Percentiles rank a stretch among this genome's conserved stretches.
Evolutionary conservation across 768 basidiomycete species (phyloP).

Genomic region (Suillus luteus): DNA sequence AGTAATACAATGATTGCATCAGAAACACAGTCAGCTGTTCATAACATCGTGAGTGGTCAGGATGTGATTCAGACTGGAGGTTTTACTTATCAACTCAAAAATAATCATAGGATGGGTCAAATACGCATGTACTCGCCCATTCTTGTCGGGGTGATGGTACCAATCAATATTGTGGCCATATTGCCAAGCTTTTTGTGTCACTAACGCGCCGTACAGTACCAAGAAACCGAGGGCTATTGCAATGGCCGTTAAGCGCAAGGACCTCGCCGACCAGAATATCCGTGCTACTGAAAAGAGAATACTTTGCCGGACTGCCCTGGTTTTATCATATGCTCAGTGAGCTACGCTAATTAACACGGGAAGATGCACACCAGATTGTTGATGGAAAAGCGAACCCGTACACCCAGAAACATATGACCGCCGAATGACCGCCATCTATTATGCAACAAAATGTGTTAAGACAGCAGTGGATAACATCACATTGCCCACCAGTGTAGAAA

Average conservation of each 20-base stretch:
- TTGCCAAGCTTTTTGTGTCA: constrained; percentile 9
- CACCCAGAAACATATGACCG: constrained; percentile 15
- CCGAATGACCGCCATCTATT: neutral
- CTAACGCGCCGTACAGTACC: constrained; percentile 11
- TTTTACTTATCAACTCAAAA: constrained; percentile 14
- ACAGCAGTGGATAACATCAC: neutral
- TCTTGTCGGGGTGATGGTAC: neutral
- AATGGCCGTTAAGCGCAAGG: constrained; percentile 13
- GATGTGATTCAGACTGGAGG: neutral
- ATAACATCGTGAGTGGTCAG: neutral
- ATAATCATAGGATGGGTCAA: neutral
- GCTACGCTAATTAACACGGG: neutral
- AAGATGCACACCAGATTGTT: constrained; percentile 20
- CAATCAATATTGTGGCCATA: constrained; percentile 5
- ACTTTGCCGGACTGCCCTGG: constrained; percentile 24
- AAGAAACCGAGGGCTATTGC: constrained; percentile 14
- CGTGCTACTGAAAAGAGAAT: constrained; percentile 23
- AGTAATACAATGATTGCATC: constrained; percentile 47
- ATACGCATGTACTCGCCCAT: neutral
- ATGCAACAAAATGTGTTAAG: neutral
- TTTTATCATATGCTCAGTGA: constrained; percentile 1
- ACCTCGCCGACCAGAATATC: constrained; percentile 16
- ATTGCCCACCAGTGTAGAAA: constrained; percentile 5
- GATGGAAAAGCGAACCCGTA: constrained; percentile 16
- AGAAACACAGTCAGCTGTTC: constrained; percentile 47